Base-by-base conservation (phyloP, 2,329 filamentous ascomycete genomes). In the Stagonosporopsis chrysanthemi region DNA sequence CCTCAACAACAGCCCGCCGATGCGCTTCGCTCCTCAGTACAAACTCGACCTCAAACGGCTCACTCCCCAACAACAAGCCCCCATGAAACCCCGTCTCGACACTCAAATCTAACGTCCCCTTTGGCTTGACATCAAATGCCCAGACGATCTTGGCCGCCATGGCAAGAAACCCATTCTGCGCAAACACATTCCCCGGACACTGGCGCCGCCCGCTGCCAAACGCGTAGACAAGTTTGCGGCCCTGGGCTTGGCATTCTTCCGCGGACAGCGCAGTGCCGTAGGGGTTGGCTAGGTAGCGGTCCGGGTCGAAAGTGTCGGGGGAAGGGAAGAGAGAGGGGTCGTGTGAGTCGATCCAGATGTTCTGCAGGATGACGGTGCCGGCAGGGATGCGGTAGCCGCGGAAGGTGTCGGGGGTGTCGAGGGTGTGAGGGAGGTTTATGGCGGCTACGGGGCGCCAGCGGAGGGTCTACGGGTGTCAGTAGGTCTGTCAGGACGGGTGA, bases 321-420 rank as follows among this genome's bases (percentile, higher is more conserved):
- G 50, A 40, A 14, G 33, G 6, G 17, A 23, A 52, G 24, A 52
- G 26, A 9, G 33, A 12, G 1, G 50, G 41, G 17, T 52, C 50
- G 19, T 52, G 50, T 8, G 50, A 45, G 26, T 40, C 42, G 35
- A 23, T 12, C 50, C 50, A 52, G 26, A 46, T 52, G 15, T 52
- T 52, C 6, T 52, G 50, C 4, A 52, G 35, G n/a, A 52, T 28
- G 1, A 50, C 50, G 1, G 65, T 63, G 1, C 78, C 79, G 17
- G 77, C 77, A 2, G 82, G 81, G n/a, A 84, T 80, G 0, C 74
- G 58, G 52, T 79, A 82, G 3, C 81, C 81, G 26, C 75, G 74
- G 60, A 82, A 83, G 2, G 72, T 68, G 51, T 84, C 80, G 35
- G 83, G 80, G 6, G 77, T 66, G 1, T 73, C 78, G 0, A 76